Evolutionary conservation across 225 moss, liverwort and hornwort genomes (phyloP).

Genomic region (Rhytidiadelphus loreus): DNA sequence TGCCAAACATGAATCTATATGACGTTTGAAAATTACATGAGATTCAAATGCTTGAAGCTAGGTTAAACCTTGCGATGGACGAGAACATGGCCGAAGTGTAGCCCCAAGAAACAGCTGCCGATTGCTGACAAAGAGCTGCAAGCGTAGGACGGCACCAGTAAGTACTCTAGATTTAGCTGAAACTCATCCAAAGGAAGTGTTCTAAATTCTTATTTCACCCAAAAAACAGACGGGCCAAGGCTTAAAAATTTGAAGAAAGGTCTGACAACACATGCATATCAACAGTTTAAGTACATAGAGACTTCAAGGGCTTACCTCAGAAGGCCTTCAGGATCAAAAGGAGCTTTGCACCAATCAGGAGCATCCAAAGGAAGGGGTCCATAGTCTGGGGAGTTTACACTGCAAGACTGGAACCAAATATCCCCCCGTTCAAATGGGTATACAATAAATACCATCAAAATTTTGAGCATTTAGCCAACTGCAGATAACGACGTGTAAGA

Average conservation of each 20-base stretch:
- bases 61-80: constrained; percentile 46
- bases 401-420: constrained; percentile 25
- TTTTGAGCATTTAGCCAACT: background rate
- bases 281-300: background rate
- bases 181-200: background rate
- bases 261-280: background rate
- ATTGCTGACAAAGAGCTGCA: constrained; percentile 53
- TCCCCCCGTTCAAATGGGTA: background rate
- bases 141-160: background rate
- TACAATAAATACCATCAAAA: background rate
- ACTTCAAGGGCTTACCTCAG: constrained; percentile 13
- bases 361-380: constrained; percentile 38
- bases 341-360: constrained; percentile 62
- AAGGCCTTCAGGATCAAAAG: constrained; percentile 69
- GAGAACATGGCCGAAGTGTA: constrained; percentile 61
- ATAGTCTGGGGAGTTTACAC: constrained; percentile 44
- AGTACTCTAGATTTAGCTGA: background rate
- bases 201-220: background rate
- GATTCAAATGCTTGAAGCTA: background rate
- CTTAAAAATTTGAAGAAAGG: background rate
- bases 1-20: background rate
- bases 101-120: constrained; percentile 51
- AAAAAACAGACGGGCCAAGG: background rate
- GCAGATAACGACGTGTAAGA: background rate
- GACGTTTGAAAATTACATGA: background rate